Evolutionary conservation across 305 asterid species (phyloP), one percentile per base, ranked within the genome.

Genomic region (Nicotiana rustica): DNA sequence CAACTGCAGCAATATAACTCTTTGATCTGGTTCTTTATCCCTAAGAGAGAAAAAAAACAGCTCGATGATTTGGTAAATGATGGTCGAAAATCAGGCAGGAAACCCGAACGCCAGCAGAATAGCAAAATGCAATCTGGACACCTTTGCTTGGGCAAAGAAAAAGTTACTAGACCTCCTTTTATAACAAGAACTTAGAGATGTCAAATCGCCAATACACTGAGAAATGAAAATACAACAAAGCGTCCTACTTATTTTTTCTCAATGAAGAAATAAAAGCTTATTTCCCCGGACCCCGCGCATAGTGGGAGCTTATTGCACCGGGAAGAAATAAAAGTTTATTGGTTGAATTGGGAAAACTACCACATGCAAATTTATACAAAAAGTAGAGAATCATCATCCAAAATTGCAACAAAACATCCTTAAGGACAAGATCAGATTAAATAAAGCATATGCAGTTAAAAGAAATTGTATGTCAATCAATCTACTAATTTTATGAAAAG

Each of bases 341-440:
- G 29, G 33, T 29, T 67, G 36, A 75, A 75, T 41, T 25, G 29
- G 62, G 29, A 52, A 75, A 14, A 25, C 9, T 52, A 8, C 47
- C 55, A 64, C 65, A 75, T 52, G 31, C 64, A 52, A 75, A 75
- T 75, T 52, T 29, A 29, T 36, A 52, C 56, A 75, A 29, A 52
- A 7, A 25, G 47, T 73, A 49, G 64, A 49, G 64, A 52, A 75
- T 10, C 55, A 52, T 15, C 19, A 25, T 14, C 38, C 19, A 49
- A 47, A 71, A 73, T 12, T 73, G 64, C 18, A 7, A 49, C 25
- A 76, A 31, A 31, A 56, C 52, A 31, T 56, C 67, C 80, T 31
- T n/a, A 76, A 55, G 67, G 80, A 55, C 49, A 76, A 55, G 80
- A 76, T 76, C 80, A 55, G 29, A 76, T 55, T 35, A 55, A 56